phyloP scores from a whole-genome alignment of 495 filamentous ascomycete genomes.

The Tuber aestivum region DNA sequence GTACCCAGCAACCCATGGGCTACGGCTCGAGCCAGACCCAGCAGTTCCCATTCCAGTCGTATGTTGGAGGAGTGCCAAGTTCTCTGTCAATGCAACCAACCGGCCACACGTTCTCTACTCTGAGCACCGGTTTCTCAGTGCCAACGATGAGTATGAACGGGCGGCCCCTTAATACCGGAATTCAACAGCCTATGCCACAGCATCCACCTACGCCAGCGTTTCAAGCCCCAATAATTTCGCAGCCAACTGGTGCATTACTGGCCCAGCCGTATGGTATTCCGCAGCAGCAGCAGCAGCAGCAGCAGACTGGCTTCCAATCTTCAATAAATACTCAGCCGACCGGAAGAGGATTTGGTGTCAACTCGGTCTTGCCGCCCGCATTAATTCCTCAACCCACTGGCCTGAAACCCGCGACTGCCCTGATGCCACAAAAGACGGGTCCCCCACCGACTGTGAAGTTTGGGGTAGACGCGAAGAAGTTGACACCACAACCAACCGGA shows the following conservation, averaged over 20 bases:
- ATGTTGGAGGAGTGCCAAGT: conserved; percentile 45
- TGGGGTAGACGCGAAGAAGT: conserved; percentile 69
- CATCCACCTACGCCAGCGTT: conserved; percentile 33
- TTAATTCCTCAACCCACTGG: conserved; percentile 50
- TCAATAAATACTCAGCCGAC: conserved; percentile 22
- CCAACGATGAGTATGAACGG: conserved; percentile 51
- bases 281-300: too few relatives aligned
- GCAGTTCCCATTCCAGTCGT: conserved; percentile 47
- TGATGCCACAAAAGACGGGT: conserved; percentile 84
- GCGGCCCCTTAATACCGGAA: conserved; percentile 46
- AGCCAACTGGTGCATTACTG: conserved; percentile 42
- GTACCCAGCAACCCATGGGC: conserved; percentile 57
- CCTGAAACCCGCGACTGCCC: conserved; percentile 36
- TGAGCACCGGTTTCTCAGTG: conserved; percentile 49
- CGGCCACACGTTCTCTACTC: conserved; percentile 45
- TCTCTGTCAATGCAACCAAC: conserved; percentile 44
- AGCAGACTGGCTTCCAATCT: conserved; percentile 50
- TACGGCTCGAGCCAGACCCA: conserved; percentile 39
- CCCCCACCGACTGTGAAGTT: conserved; percentile 88
- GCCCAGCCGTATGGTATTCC: conserved; percentile 49
- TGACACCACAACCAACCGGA: conserved; percentile 85
- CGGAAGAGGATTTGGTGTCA: conserved; percentile 48
- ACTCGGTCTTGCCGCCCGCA: conserved; percentile 53
- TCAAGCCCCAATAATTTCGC: conserved; percentile 48
- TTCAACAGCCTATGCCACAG: conserved; percentile 52